Evolutionary conservation across 2,329 filamentous ascomycete species (phyloP).

Genomic region (Sarocladiaceae sp.): DNA sequence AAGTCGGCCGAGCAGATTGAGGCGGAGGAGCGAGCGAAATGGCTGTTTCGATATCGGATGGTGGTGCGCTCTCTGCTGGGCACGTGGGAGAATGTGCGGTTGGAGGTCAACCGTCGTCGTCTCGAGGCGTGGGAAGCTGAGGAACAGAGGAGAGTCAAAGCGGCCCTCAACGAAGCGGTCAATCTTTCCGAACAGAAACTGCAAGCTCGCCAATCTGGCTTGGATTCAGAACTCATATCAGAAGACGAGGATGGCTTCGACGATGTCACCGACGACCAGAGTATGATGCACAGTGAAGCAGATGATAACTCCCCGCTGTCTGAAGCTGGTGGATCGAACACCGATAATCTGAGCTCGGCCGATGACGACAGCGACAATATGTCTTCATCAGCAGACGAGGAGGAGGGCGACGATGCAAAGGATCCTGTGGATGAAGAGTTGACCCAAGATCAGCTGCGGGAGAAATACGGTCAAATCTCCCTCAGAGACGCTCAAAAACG

Average conservation of each 20-base stretch:
- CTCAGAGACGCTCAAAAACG: background rate
- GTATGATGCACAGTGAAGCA: constrained; percentile 16
- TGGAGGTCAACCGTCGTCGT: constrained; percentile 54
- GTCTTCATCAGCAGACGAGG: constrained; percentile 58
- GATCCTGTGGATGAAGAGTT: constrained; percentile 55
- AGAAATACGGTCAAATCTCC: constrained; percentile 59
- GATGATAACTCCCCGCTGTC: background rate
- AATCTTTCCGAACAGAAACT: constrained; percentile 64
- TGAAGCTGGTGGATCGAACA: constrained; percentile 23
- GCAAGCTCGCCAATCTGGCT: constrained; percentile 49
- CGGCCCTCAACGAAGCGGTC: constrained; percentile 66
- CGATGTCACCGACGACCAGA: constrained; percentile 38
- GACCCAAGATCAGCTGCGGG: constrained; percentile 61
- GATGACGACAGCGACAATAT: constrained; percentile 43
- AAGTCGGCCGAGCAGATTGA: constrained; percentile 77
- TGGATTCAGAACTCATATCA: constrained; percentile 45
- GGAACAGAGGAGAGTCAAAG: constrained; percentile 57
- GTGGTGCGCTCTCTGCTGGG: constrained; percentile 53
- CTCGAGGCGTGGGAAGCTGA: constrained; percentile 58
- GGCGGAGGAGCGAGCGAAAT: constrained; percentile 64
- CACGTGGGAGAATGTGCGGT: constrained; percentile 59
- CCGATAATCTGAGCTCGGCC: constrained; percentile 35
- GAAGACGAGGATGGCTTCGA: constrained; percentile 41
- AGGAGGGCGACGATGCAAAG: constrained; percentile 47
- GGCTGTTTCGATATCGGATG: constrained; percentile 62